phyloP scores from a whole-genome alignment of 1,284 basidiomycete genomes.

The Microbotryomycetes sp. region DNA sequence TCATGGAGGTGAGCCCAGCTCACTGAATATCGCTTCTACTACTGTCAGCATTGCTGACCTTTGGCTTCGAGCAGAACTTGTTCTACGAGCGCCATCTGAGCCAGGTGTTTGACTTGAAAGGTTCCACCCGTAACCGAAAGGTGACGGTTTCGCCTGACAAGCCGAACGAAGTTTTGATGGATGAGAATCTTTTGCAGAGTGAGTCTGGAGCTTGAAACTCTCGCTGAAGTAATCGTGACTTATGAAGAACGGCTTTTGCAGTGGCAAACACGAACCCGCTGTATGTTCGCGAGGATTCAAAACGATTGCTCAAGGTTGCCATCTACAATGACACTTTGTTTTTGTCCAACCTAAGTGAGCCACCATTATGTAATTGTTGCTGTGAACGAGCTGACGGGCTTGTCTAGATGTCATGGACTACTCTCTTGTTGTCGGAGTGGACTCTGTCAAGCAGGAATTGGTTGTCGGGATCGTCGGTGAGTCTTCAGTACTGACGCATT shows the following conservation, averaged over 20 bases:
- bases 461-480: constrained; percentile 93
- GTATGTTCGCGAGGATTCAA: constrained; percentile 90
- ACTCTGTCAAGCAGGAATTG: constrained; percentile 53
- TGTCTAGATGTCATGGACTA: constrained; percentile 87
- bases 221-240: constrained; percentile 53
- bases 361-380: neutral
- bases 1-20: constrained; percentile 61
- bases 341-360: constrained; percentile 68
- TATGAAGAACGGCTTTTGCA: constrained; percentile 4
- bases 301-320: constrained; percentile 82
- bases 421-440: constrained; percentile 90
- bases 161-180: constrained; percentile 85
- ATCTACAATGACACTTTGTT: constrained; percentile 83
- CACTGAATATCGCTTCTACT: neutral
- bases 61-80: constrained; percentile 53
- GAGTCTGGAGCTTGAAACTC: constrained; percentile 40
- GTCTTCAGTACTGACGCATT: constrained; percentile 39
- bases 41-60: neutral
- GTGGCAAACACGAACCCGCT: constrained; percentile 58
- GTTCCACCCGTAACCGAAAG: constrained; percentile 74
- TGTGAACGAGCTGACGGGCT: neutral
- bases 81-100: constrained; percentile 67
- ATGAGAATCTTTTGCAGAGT: constrained; percentile 55
- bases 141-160: constrained; percentile 76
- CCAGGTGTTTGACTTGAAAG: constrained; percentile 91